Evolutionary conservation across 495 filamentous ascomycete genomes (phyloP), one percentile per base, ranked within the genome.

Genomic region (Neurospora sp.): DNA sequence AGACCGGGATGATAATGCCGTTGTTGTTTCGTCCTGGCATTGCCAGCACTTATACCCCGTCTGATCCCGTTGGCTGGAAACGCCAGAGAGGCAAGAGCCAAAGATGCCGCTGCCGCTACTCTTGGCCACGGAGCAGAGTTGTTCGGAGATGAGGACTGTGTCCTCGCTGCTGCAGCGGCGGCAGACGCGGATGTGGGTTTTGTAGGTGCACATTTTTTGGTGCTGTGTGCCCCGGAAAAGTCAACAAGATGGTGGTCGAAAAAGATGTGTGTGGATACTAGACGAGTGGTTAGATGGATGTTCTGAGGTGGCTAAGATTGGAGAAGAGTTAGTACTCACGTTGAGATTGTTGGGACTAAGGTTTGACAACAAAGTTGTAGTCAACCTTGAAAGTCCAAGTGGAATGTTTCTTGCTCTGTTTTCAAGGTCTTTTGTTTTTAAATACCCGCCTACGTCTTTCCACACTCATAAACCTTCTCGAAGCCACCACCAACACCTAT

Each of bases 121-220:
- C 18, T 75, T 74, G n/a, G 81, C 83, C 0, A 69, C 69, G 7
- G 72, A 70, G 70, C 84, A 85, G 38, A 79, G 76, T 69, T 79
- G 75, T 41, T 85, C 84, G 14, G 84, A 84, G 31, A 85, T 84
- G 44, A 85, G 80, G 9, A 85, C 78, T 3, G 80, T 84, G 35
- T 84, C 81, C 69, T 84, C 82, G 38, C 72, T 69, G 40, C 78
- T 69, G 74, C 84, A 85, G 42, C 75, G 42, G 54, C 72, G 71
- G 75, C 84, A 85, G 70, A 81, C 71, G 42, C 81, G 80, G 41
- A 84, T 69, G 76, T 85, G 84, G 37, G 75, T 81, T 20, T 80
- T 80, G 78, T 83, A 85, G 74, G 75, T 80, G 73, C 84, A 85
- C 84, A 85, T 85, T 27, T 71, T 40, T 31, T 14, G 27, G 16